A percentile compares a stretch with the other conserved stretches of the same genome.
These are phyloP conservation scores for Irpex rosettiformis DNA, from an alignment of 1,284 basidiomycete species.

Conservation along the genomic window DNA sequence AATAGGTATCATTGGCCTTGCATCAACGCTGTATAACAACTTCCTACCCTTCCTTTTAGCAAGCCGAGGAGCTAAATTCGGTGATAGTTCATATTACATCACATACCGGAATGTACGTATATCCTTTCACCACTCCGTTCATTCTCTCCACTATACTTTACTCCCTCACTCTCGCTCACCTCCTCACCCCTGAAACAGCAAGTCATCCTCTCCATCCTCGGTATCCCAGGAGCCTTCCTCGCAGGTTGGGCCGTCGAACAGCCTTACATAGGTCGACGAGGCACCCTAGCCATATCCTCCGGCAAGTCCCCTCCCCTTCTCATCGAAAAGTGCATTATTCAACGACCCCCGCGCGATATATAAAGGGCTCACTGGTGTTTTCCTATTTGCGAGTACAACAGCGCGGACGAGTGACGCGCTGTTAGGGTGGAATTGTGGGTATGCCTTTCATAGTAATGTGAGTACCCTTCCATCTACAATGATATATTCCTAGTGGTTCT, in stretches of 20 bases:
- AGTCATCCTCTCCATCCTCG: constrained; percentile 59
- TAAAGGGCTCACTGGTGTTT: constrained; percentile 65
- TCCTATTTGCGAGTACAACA: constrained; percentile 70
- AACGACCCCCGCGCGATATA: constrained; percentile 31
- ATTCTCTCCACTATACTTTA: background rate
- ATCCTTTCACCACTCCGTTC: background rate
- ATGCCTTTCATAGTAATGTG: constrained; percentile 57
- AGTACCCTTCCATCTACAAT: constrained; percentile 20
- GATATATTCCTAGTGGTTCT: background rate
- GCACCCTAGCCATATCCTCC: constrained; percentile 56
- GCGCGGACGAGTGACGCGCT: constrained; percentile 63
- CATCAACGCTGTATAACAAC: constrained; percentile 57
- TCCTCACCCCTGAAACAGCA: constrained; percentile 29
- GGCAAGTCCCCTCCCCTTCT: constrained; percentile 35
- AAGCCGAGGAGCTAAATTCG: constrained; percentile 43
- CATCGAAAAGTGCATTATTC: constrained; percentile 37
- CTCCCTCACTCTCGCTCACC: background rate
- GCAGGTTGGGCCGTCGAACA: constrained; percentile 64
- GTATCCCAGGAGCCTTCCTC: constrained; percentile 64
- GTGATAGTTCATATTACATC: constrained; percentile 44
- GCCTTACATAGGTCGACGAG: constrained; percentile 57
- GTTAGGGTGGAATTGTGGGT: constrained; percentile 65
- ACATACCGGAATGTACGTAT: constrained; percentile 50
- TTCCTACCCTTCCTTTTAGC: constrained; percentile 42
- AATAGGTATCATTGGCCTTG: constrained; percentile 60